phyloP scores from a whole-genome alignment of 2,329 filamentous ascomycete genomes.

The Penicillium sclerotiorum region DNA sequence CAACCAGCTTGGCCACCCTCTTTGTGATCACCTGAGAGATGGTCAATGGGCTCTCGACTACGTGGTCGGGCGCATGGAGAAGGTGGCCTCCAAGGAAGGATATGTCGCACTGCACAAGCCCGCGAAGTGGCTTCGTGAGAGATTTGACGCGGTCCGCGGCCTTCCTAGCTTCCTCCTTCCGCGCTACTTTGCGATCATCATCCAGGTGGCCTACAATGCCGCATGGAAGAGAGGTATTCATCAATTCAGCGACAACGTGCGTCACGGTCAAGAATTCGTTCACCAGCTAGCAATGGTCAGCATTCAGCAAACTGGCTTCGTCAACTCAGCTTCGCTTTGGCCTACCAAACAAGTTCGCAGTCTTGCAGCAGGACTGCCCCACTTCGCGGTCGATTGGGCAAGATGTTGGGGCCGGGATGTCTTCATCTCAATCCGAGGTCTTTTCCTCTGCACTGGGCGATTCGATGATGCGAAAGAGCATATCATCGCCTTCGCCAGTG shows the following conservation, averaged over 20 bases:
- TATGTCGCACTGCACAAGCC: slow-evolving; percentile 67
- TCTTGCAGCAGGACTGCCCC: slow-evolving; percentile 87
- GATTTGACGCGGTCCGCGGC: slow-evolving; percentile 81
- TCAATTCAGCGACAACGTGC: slow-evolving; percentile 76
- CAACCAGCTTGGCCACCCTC: slow-evolving; percentile 88
- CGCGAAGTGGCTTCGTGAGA: slow-evolving; percentile 76
- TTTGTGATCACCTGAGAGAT: slow-evolving; percentile 89
- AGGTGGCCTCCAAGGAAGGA: slow-evolving; percentile 64
- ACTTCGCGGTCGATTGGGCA: slow-evolving; percentile 93
- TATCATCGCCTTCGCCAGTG: slow-evolving; percentile 90
- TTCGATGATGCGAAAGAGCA: slow-evolving; percentile 90
- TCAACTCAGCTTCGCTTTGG: slow-evolving; percentile 89
- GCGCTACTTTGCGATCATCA: slow-evolving; percentile 86
- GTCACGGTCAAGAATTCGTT: slow-evolving; percentile 82
- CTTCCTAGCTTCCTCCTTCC: slow-evolving; percentile 89
- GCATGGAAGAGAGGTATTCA: slow-evolving; percentile 77
- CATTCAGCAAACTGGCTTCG: slow-evolving; percentile 83
- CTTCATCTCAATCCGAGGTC: slow-evolving; percentile 89
- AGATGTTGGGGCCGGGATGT: slow-evolving; percentile 97
- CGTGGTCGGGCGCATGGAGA: slow-evolving; percentile 75
- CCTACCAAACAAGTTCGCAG: slow-evolving; percentile 82
- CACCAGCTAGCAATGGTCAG: slow-evolving; percentile 89
- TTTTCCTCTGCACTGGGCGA: slow-evolving; percentile 88
- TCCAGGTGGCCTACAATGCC: slow-evolving; percentile 85
- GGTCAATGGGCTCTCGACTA: slow-evolving; percentile 94